Conservation (phyloP, 331 rosid species). For the Phaseolus coccineus region DNA sequence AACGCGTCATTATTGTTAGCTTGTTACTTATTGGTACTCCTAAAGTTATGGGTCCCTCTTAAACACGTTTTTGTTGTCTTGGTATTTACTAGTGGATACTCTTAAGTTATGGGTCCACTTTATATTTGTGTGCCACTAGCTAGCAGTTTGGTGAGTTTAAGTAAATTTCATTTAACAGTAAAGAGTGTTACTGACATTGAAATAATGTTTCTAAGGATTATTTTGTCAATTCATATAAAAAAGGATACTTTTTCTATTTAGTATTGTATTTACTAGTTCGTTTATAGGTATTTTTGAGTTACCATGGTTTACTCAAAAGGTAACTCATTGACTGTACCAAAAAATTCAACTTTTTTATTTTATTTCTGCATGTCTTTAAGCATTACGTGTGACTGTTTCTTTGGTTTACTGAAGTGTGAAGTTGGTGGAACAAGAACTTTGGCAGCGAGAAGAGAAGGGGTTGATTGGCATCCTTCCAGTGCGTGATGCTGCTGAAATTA, state of each 20-base stretch:
- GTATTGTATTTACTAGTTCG: background rate
- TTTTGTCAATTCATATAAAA: background rate
- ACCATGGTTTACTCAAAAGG: background rate
- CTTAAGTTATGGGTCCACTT: background rate
- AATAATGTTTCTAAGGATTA: background rate
- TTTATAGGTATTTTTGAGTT: background rate
- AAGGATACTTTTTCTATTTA: background rate
- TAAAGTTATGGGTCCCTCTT: background rate
- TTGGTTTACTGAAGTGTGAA: slow-evolving; percentile 68
- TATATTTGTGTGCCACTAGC: background rate
- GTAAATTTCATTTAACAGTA: background rate
- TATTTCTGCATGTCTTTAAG: slow-evolving; percentile 35
- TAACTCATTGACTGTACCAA: background rate
- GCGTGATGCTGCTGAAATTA: slow-evolving; percentile 77
- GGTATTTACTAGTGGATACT: background rate
- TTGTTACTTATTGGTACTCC: background rate
- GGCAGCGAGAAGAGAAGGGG: slow-evolving; percentile 98
- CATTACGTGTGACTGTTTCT: slow-evolving; percentile 23
- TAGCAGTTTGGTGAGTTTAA: background rate
- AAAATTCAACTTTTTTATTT: background rate
- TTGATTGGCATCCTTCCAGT: slow-evolving; percentile 88
- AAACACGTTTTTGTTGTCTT: background rate
- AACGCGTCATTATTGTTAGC: background rate
- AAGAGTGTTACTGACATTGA: background rate
- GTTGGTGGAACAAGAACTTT: slow-evolving; percentile 93